Conservation (phyloP, 176 grass and related monocot species). For the Carex scoparia region DNA sequence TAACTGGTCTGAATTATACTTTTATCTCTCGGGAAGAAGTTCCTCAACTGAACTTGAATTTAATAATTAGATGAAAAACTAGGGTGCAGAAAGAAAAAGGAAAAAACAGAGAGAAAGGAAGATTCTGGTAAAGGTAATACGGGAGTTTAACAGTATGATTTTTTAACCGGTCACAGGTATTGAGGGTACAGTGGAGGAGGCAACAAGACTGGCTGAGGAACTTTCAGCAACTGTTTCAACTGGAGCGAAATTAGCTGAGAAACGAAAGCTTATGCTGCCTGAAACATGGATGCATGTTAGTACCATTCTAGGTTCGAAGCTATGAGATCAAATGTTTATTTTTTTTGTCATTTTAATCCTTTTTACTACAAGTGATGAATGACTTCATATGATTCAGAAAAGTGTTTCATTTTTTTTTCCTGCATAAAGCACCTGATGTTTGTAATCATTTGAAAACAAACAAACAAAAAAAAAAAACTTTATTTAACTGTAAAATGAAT, state of each 20-base stretch:
- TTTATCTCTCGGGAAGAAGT: too few species aligned
- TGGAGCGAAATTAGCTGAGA: constrained; percentile 12
- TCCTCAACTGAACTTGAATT: background rate
- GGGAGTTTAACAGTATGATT: background rate
- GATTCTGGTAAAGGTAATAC: background rate
- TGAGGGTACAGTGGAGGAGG: constrained; percentile 19
- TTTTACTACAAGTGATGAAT: too few species aligned
- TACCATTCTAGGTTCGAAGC: background rate
- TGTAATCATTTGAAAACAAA: too few species aligned
- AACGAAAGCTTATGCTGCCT: constrained; percentile 22
- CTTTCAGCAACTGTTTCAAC: background rate
- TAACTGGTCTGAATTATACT: too few species aligned
- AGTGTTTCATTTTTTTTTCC: too few species aligned
- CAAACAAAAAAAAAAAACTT: too few species aligned
- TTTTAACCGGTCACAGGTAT: background rate
- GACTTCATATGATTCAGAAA: too few species aligned
- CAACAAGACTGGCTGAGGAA: constrained; percentile 10
- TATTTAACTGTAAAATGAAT: too few species aligned
- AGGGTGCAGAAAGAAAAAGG: background rate
- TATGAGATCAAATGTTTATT: background rate
- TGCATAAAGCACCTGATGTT: too few species aligned
- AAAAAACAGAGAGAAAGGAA: background rate
- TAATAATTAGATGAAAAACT: background rate
- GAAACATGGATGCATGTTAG: constrained; percentile 2
- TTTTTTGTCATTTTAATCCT: background rate